phyloP scores from a whole-genome alignment of 2,329 filamentous ascomycete species.

The Phoma sp. region DNA sequence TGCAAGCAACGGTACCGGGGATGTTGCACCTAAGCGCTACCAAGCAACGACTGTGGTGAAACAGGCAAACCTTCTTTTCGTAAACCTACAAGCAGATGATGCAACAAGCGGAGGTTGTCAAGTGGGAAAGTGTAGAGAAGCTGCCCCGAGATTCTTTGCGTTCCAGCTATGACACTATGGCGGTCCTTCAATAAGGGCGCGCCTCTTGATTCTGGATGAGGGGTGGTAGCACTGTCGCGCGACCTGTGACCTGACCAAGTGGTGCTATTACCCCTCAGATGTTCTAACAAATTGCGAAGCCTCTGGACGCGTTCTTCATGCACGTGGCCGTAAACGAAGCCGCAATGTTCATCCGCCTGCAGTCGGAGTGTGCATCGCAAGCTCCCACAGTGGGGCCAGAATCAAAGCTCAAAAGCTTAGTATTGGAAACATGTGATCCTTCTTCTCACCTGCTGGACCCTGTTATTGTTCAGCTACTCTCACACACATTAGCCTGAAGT shows the following conservation, averaged over 20 bases:
- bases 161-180: conserved; percentile 34
- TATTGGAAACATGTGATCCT: conserved; percentile 6
- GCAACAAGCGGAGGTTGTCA: conserved; percentile 3
- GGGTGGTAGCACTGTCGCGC: conserved; percentile 14
- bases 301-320: conserved; percentile 12
- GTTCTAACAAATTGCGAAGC: neutral
- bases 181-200: conserved; percentile 14
- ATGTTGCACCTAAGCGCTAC: conserved; percentile 2
- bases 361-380: conserved; percentile 3
- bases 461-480: conserved; percentile 5
- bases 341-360: conserved; percentile 1
- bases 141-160: conserved; percentile 24
- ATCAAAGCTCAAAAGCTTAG: conserved; percentile 16
- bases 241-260: conserved; percentile 11
- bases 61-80: conserved; percentile 11
- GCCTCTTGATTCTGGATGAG: conserved; percentile 11
- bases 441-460: conserved; percentile 9
- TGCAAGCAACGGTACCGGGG: neutral
- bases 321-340: conserved; percentile 23
- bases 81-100: neutral
- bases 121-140: conserved; percentile 9
- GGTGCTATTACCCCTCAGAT: conserved; percentile 7
- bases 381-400: conserved; percentile 8
- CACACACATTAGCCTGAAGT: neutral
- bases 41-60: neutral